A percentile compares a stretch with the other conserved stretches of the same genome.
phyloP scores from a whole-genome alignment of 768 basidiomycete species.

The Pseudohyphozyma bogoriensis region DNA sequence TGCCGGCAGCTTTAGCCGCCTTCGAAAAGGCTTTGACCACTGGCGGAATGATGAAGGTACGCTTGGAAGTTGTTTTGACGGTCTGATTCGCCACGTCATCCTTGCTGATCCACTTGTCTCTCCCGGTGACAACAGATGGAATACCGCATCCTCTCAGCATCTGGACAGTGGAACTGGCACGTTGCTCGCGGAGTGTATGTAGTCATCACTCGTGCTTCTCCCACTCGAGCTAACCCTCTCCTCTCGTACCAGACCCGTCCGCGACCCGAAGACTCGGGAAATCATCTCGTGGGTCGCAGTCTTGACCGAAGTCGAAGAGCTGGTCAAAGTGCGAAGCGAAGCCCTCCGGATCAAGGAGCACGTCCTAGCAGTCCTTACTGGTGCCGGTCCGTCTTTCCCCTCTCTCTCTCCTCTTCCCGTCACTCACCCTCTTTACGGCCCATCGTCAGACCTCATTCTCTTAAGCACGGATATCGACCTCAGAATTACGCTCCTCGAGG shows the following conservation, averaged over 20 bases:
- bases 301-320: slow-evolving; percentile 4
- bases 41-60: too few species aligned
- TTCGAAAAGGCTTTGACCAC: too few species aligned
- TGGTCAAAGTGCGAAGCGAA: not conserved
- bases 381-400: not conserved
- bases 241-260: too few species aligned
- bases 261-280: not conserved
- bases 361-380: slow-evolving; percentile 9
- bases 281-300: not conserved
- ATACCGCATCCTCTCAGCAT: slow-evolving; percentile 8
- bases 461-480: slow-evolving; percentile 2
- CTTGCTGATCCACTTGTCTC: too few species aligned
- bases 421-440: not conserved
- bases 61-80: too few species aligned
- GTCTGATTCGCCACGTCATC: too few species aligned
- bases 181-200: not conserved
- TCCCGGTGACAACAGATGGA: too few species aligned
- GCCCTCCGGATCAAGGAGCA: slow-evolving; percentile 13
- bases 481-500: slow-evolving; percentile 8
- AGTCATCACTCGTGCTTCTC: too few species aligned
- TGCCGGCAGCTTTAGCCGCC: too few species aligned
- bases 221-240: too few species aligned
- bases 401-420: not conserved
- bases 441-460: not conserved
- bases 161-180: slow-evolving; percentile 13